Evolutionary conservation across 192 early-diverging fungal species (phyloP).

Genomic region (Physocladia obscura): DNA sequence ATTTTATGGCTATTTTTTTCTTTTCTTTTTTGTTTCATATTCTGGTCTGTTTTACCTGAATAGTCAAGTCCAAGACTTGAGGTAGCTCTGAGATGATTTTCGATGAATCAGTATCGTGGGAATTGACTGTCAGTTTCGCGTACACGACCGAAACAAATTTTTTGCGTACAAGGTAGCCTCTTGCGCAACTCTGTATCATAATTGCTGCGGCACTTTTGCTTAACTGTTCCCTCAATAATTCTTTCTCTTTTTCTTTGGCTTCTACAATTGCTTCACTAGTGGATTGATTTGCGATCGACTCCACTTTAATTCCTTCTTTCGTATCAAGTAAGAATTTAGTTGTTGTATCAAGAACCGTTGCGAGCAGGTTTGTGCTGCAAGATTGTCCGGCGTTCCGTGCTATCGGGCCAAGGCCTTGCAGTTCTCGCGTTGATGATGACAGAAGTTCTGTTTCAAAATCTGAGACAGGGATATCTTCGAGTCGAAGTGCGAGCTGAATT

Average conservation of each 20-base stretch:
- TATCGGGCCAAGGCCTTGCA: not conserved
- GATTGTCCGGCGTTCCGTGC: not conserved
- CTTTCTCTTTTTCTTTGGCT: constrained; percentile 26
- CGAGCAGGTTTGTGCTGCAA: not conserved
- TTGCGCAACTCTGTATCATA: constrained; percentile 41
- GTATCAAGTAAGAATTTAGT: constrained; percentile 21
- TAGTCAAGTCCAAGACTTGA: constrained; percentile 32
- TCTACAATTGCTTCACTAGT: constrained; percentile 4
- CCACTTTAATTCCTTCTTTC: constrained; percentile 23
- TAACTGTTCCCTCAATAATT: constrained; percentile 42
- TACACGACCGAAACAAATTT: constrained; percentile 46
- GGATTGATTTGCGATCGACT: not conserved
- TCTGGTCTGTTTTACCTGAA: constrained; percentile 45
- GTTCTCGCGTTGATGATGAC: not conserved
- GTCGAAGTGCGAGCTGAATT: constrained; percentile 21
- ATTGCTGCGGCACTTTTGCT: constrained; percentile 46
- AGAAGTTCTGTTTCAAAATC: not conserved
- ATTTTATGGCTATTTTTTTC: too few relatives aligned
- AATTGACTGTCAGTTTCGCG: constrained; percentile 31
- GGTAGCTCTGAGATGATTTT: constrained; percentile 31
- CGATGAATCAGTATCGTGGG: constrained; percentile 20
- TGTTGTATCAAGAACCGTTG: constrained; percentile 10
- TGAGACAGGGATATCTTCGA: constrained; percentile 12
- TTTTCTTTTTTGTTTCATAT: too few relatives aligned
- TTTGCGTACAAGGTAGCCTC: constrained; percentile 41